Percentiles rank a stretch among this genome's conserved stretches.
phyloP scores from a whole-genome alignment of 2,329 filamentous ascomycete species.

The Aspergillus bombycis region DNA sequence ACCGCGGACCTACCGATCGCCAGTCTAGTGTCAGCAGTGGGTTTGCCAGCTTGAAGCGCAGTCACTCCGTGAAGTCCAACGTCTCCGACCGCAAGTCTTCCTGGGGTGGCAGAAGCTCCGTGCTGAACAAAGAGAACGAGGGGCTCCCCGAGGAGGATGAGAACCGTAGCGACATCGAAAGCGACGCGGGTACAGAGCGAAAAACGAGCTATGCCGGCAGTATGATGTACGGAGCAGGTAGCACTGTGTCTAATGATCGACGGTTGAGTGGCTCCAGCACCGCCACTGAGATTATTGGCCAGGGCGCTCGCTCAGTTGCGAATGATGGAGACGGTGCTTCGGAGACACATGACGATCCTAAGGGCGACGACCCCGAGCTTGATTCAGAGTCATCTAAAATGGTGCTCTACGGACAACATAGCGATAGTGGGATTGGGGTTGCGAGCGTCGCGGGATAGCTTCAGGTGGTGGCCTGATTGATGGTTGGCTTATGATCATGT shows the following conservation, averaged over 20 bases:
- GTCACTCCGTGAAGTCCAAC: constrained; percentile 74
- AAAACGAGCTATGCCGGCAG: constrained; percentile 48
- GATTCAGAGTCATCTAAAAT: constrained; percentile 30
- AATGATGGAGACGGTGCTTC: constrained; percentile 12
- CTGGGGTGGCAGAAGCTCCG: constrained; percentile 61
- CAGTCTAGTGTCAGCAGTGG: constrained; percentile 41
- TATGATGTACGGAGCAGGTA: constrained; percentile 44
- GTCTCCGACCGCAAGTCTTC: constrained; percentile 67
- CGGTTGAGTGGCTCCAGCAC: constrained; percentile 46
- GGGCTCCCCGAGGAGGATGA: constrained; percentile 67
- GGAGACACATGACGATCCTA: constrained; percentile 18
- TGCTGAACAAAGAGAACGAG: constrained; percentile 64
- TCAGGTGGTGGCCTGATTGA: neutral
- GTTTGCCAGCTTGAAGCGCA: constrained; percentile 69
- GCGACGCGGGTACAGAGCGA: constrained; percentile 54
- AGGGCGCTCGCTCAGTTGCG: neutral
- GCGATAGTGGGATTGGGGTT: constrained; percentile 35
- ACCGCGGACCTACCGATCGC: constrained; percentile 49
- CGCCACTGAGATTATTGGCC: constrained; percentile 37
- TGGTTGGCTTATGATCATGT: constrained; percentile 1
- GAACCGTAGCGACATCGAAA: constrained; percentile 47
- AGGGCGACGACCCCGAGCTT: constrained; percentile 21
- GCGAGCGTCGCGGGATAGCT: constrained; percentile 20
- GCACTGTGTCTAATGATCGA: constrained; percentile 43
- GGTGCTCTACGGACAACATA: constrained; percentile 32